Evolutionary conservation across 2,329 filamentous ascomycete genomes (phyloP).

Genomic region (Microthyrium microscopicum): DNA sequence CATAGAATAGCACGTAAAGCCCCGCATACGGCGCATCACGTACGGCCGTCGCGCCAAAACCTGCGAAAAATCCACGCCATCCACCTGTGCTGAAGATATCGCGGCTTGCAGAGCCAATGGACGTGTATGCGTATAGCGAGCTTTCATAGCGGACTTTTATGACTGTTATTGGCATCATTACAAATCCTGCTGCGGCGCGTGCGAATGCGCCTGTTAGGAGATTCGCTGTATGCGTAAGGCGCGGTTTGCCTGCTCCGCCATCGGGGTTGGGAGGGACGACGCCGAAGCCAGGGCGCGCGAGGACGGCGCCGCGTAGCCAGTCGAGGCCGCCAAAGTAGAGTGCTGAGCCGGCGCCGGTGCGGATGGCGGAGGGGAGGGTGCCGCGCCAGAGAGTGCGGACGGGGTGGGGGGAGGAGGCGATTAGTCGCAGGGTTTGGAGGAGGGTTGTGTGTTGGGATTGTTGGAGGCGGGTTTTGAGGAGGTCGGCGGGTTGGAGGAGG

Average conservation of each 20-base stretch:
- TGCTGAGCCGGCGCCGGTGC: slow-evolving; percentile 82
- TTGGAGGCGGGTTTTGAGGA: slow-evolving; percentile 91
- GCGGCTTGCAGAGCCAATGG: slow-evolving; percentile 51
- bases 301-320: slow-evolving; percentile 31
- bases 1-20: slow-evolving; percentile 86
- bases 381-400: slow-evolving; percentile 77
- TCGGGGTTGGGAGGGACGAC: too few species aligned
- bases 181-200: slow-evolving; percentile 69
- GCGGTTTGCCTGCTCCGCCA: slow-evolving; percentile 31
- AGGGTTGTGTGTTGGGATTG: slow-evolving; percentile 62
- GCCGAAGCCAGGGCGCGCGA: slow-evolving; percentile 9
- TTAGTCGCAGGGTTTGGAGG: slow-evolving; percentile 48
- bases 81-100: slow-evolving; percentile 65
- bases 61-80: slow-evolving; percentile 71
- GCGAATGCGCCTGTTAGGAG: slow-evolving; percentile 71
- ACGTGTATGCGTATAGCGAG: slow-evolving; percentile 67
- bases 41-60: slow-evolving; percentile 84
- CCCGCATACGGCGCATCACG: slow-evolving; percentile 95
- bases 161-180: slow-evolving; percentile 91
- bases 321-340: slow-evolving; percentile 90
- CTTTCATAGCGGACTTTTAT: slow-evolving; percentile 95
- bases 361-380: slow-evolving; percentile 78
- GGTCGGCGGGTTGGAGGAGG: slow-evolving; percentile 83
- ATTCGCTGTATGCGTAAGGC: slow-evolving; percentile 71
- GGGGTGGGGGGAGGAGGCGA: slow-evolving; percentile 48